Conservation (phyloP, 148 eudicot species). For the Spergularia bocconei region DNA sequence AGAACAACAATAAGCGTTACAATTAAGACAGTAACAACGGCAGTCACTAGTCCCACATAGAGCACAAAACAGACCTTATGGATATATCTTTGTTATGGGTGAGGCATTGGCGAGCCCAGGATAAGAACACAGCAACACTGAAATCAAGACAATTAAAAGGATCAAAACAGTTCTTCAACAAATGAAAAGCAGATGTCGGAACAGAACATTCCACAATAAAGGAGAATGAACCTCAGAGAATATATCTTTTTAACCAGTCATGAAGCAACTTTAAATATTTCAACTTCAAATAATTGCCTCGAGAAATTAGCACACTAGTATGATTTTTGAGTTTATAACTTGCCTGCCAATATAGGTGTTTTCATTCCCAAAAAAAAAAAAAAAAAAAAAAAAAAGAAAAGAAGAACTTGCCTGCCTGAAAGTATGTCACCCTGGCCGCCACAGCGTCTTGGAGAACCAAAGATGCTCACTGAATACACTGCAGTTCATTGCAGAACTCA, state of each 20-base stretch:
- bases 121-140: conserved; percentile 81
- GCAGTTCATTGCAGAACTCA: conserved; percentile 25
- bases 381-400: too few relatives aligned
- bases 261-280: background rate
- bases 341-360: too few relatives aligned
- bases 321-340: background rate
- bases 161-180: background rate
- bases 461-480: conserved; percentile 73
- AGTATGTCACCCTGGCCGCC: conserved; percentile 99
- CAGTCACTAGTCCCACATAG: background rate
- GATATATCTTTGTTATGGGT: conserved; percentile 21
- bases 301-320: background rate
- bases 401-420: conserved; percentile 67
- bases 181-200: background rate
- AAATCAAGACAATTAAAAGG: conserved; percentile 9
- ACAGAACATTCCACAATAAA: background rate
- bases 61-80: conserved; percentile 24
- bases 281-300: background rate
- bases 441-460: conserved; percentile 97
- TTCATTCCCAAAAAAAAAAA: too few relatives aligned
- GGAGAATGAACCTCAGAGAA: background rate
- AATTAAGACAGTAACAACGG: background rate
- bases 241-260: background rate
- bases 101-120: conserved; percentile 72
- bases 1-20: background rate